Conservation (phyloP, 2,329 filamentous ascomycete genomes). For the Rutstroemia sydowiana region DNA sequence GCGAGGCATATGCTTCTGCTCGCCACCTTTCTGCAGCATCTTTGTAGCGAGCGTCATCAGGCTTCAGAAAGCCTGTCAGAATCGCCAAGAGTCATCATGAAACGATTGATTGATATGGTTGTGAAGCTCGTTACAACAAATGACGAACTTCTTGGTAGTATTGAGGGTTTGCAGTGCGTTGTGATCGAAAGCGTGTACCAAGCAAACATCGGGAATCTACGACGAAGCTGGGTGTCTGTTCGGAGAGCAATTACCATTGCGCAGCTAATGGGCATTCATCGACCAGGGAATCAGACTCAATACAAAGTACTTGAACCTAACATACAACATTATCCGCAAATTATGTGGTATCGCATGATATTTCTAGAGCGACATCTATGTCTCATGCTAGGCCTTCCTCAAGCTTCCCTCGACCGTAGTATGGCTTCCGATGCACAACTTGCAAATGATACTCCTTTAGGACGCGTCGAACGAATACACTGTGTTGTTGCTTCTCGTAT, state of each 20-base stretch:
- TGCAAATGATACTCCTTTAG: conserved; percentile 14
- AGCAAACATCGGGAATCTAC: conserved; percentile 40
- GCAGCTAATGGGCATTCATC: conserved; percentile 26
- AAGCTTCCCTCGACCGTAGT: conserved; percentile 14
- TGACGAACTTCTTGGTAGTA: conserved; percentile 38
- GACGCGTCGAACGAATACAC: conserved; percentile 4
- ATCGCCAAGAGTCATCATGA: conserved; percentile 15
- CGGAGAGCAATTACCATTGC: conserved; percentile 43
- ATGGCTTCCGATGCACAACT: conserved; percentile 20
- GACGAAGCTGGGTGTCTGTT: conserved; percentile 40
- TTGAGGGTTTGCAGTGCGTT: conserved; percentile 45
- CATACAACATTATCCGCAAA: conserved; percentile 21
- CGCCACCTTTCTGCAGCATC: conserved; percentile 24
- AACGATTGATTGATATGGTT: conserved; percentile 22
- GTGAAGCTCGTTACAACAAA: conserved; percentile 36
- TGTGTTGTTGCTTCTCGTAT: conserved; percentile 19
- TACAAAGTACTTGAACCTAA: not conserved
- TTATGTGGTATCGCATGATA: conserved; percentile 41
- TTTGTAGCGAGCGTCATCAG: conserved; percentile 12
- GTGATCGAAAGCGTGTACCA: conserved; percentile 40
- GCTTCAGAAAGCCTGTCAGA: conserved; percentile 15
- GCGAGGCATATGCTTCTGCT: conserved; percentile 21
- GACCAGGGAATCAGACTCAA: conserved; percentile 1
- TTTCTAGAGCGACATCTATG: conserved; percentile 38
- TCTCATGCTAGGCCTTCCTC: conserved; percentile 24